These are phyloP conservation scores for Talaromyces sp. DNA, from an alignment of 2,329 filamentous ascomycete genomes.

Conservation along the genomic window DNA sequence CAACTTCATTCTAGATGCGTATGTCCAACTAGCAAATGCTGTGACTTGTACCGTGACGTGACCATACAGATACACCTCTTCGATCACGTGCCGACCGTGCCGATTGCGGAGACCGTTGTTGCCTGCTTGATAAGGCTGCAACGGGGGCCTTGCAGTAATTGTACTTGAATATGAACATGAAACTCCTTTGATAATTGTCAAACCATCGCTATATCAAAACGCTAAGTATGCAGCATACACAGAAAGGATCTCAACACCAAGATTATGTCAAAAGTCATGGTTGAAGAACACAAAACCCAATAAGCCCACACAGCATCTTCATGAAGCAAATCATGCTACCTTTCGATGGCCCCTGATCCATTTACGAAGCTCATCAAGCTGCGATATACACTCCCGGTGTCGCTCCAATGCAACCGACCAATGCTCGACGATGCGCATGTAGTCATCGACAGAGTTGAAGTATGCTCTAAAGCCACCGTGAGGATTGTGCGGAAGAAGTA, in stretches of 20 bases:
- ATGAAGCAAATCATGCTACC: constrained; percentile 16
- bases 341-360: constrained; percentile 36
- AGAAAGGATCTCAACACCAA: background rate
- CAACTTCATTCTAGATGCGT: background rate
- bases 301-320: background rate
- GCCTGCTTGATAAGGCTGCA: background rate
- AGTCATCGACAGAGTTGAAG: constrained; percentile 45
- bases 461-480: constrained; percentile 46
- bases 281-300: background rate
- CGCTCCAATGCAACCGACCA: constrained; percentile 48
- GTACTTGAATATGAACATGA: background rate
- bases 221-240: background rate
- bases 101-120: background rate
- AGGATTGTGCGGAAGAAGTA: constrained; percentile 28
- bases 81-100: background rate
- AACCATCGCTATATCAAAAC: background rate
- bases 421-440: constrained; percentile 43
- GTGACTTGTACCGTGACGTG: constrained; percentile 4
- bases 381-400: constrained; percentile 42
- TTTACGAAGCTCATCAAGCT: constrained; percentile 39
- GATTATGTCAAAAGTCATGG: background rate
- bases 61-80: background rate
- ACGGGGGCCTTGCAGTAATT: background rate
- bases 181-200: background rate
- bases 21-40: background rate